Evolutionary conservation across 345 rosid genomes (phyloP).

Genomic region (Pseudoturritis turrita): DNA sequence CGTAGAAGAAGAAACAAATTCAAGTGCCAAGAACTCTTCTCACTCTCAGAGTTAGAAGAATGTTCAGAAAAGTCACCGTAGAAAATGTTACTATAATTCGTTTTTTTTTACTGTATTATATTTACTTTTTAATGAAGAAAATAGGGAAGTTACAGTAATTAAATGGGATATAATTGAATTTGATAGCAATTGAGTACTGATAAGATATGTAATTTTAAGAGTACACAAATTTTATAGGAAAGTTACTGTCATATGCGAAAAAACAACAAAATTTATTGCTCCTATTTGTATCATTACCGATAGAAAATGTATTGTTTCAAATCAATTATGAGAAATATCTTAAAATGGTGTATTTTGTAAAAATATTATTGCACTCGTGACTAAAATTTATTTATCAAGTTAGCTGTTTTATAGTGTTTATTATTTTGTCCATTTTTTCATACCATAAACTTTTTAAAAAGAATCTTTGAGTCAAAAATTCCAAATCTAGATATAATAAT

Average conservation of each 20-base stretch:
- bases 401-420: no score
- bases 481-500: background rate
- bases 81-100: background rate
- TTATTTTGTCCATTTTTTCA: no score
- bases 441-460: no score
- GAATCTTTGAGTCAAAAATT: no score
- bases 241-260: no score
- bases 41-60: background rate
- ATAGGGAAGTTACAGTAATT: background rate
- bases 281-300: background rate
- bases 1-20: conserved; percentile 30
- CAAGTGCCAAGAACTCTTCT: background rate
- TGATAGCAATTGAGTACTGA: background rate
- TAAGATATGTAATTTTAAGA: background rate
- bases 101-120: conserved; percentile 3
- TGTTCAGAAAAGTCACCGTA: background rate
- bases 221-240: no score
- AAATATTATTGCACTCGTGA: background rate
- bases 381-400: background rate
- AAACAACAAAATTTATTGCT: no score
- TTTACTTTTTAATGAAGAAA: background rate
- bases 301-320: background rate
- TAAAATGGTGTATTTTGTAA: background rate
- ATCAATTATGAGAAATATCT: background rate
- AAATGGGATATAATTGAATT: background rate